These are phyloP conservation scores for Voacanga thouarsii DNA, from an alignment of 257 asterid species.

Conservation along the genomic window DNA sequence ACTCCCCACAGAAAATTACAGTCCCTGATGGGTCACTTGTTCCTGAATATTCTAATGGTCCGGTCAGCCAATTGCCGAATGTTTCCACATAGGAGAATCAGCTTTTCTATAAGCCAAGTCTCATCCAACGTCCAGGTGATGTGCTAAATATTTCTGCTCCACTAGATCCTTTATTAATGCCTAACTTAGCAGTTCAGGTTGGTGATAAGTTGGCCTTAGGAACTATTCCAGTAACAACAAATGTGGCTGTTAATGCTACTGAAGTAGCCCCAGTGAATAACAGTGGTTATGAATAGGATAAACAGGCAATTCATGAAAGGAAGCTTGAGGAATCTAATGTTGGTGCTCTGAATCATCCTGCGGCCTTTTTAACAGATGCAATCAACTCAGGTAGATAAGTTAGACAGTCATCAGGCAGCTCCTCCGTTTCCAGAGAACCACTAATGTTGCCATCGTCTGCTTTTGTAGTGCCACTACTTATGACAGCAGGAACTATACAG, in stretches of 20 bases:
- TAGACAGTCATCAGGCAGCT: slow-evolving; percentile 39
- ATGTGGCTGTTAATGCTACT: slow-evolving; percentile 24
- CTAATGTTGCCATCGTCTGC: slow-evolving; percentile 31
- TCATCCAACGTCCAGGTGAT: slow-evolving; percentile 31
- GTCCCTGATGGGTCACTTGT: slow-evolving; percentile 47
- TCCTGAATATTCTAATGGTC: slow-evolving; percentile 53
- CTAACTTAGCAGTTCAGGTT: slow-evolving; percentile 33
- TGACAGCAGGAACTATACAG: slow-evolving; percentile 21
- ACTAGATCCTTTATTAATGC: slow-evolving; percentile 23
- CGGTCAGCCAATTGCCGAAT: slow-evolving; percentile 35
- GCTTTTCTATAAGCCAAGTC: slow-evolving; percentile 34
- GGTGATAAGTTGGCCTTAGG: slow-evolving; percentile 29
- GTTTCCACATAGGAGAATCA: slow-evolving; percentile 40
- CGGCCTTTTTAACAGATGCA: slow-evolving; percentile 62
- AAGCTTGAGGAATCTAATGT: slow-evolving; percentile 31
- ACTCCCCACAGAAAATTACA: slow-evolving; percentile 47
- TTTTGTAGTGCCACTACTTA: slow-evolving; percentile 31
- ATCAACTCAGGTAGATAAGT: slow-evolving; percentile 67
- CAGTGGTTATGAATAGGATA: slow-evolving; percentile 31
- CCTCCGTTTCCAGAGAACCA: slow-evolving; percentile 17
- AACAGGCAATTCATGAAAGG: slow-evolving; percentile 23
- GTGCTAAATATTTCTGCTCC: slow-evolving; percentile 28
- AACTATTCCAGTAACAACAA: slow-evolving; percentile 28
- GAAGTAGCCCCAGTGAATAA: slow-evolving; percentile 21
- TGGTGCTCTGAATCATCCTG: slow-evolving; percentile 17